Evolutionary conservation across 441 rosid genomes (phyloP).

Genomic region (Adansonia grandidieri): DNA sequence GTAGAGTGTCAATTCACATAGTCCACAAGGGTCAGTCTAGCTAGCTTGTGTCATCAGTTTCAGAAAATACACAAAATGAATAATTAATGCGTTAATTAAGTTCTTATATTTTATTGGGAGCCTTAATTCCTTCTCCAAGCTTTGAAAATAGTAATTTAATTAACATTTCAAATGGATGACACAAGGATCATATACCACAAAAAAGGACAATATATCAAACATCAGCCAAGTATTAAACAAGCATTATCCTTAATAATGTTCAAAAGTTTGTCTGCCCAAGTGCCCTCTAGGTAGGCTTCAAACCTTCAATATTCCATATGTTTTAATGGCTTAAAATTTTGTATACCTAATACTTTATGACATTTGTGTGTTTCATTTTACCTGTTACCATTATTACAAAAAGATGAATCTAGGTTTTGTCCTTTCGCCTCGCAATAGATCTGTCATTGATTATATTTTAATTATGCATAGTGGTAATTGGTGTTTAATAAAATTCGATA

Average conservation of each 20-base stretch:
- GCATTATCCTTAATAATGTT: slow-evolving; percentile 23
- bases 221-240: slow-evolving; percentile 27
- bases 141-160: slow-evolving; percentile 6
- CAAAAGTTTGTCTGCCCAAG: slow-evolving; percentile 39
- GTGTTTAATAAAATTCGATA: not conserved
- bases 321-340: not conserved
- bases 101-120: not conserved
- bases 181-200: slow-evolving; percentile 17
- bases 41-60: not conserved
- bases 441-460: slow-evolving; percentile 29
- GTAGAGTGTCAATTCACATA: not conserved
- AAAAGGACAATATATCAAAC: slow-evolving; percentile 28
- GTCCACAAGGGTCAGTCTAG: not conserved
- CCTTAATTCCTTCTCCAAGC: not conserved
- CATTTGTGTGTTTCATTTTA: slow-evolving; percentile 37
- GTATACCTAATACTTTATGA: slow-evolving; percentile 19
- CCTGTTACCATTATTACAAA: slow-evolving; percentile 50
- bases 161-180: not conserved
- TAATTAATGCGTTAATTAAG: not conserved
- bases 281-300: slow-evolving; percentile 23
- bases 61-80: not conserved
- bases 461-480: not conserved
- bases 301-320: slow-evolving; percentile 20
- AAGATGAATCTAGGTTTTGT: slow-evolving; percentile 50
- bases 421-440: slow-evolving; percentile 42